These are phyloP conservation scores for Phialocephala sp. DNA, from an alignment of 2,329 filamentous ascomycete species.

Conservation along the genomic window DNA sequence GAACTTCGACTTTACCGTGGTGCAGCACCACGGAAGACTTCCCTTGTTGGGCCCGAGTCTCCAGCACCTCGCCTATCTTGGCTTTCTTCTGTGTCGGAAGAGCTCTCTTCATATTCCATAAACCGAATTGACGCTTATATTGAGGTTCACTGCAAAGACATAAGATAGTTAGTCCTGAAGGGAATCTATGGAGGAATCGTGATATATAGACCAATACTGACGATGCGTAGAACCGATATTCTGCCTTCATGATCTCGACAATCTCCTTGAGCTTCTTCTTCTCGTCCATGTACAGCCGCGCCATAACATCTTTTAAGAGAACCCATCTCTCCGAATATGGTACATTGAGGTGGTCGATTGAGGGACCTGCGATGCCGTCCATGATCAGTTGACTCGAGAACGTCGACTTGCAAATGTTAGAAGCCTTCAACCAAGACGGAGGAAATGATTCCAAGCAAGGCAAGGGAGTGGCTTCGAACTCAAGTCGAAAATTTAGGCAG, in stretches of 20 bases:
- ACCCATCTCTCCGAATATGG: slow-evolving; percentile 29
- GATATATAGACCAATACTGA: slow-evolving; percentile 4
- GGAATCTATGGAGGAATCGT: neutral
- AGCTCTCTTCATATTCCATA: slow-evolving; percentile 22
- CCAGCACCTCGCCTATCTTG: slow-evolving; percentile 10
- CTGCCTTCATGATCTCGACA: slow-evolving; percentile 21
- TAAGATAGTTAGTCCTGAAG: slow-evolving; percentile 16
- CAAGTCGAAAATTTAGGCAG: slow-evolving; percentile 4
- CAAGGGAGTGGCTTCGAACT: neutral
- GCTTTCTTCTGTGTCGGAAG: slow-evolving; percentile 23
- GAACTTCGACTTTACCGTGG: slow-evolving; percentile 21
- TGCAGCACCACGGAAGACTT: slow-evolving; percentile 22
- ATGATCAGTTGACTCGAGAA: slow-evolving; percentile 16
- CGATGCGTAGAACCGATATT: slow-evolving; percentile 26
- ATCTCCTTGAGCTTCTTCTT: slow-evolving; percentile 21
- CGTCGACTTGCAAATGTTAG: neutral
- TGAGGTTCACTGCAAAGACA: slow-evolving; percentile 18
- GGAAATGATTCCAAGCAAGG: neutral
- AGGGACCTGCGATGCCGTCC: slow-evolving; percentile 15
- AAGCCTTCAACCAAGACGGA: neutral
- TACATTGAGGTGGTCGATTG: slow-evolving; percentile 20
- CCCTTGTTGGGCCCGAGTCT: slow-evolving; percentile 23
- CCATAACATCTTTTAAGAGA: slow-evolving; percentile 23
- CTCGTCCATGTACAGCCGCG: slow-evolving; percentile 20
- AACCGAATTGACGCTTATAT: slow-evolving; percentile 25